Evolutionary conservation across 352 stramenopile genomes (phyloP), one percentile per base, ranked within the genome.

Genomic region (Phytophthora brassicae): DNA sequence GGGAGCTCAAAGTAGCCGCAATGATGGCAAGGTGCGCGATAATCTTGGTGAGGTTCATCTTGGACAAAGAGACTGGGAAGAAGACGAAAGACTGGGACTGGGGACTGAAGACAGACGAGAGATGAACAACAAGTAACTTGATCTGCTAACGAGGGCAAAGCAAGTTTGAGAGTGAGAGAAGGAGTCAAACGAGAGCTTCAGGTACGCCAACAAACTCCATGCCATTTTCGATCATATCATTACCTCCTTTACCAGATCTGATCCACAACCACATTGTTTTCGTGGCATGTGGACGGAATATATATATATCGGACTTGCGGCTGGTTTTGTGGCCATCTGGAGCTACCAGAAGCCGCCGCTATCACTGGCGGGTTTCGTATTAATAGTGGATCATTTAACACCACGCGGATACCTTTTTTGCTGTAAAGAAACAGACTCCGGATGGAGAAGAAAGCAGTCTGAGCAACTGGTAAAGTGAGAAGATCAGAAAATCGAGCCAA

Each of bases 31-130:
- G 60, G 56, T 74, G 60, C 23, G 66, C 55, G 56, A 74, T 59
- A 43, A 67, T 68, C 61, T 74, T 74, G 66, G 55, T 67, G 41
- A 66, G 54, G 60, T 70, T 70, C 60, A 74, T 74, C 45, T 44
- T 67, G 45, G 46, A 70, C 56, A 58, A 66, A 56, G 35, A 48
- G 19, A 46, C 22, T 54, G 39, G 31, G 26, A 23, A 50, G 6
- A 44, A 44, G 36, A 58, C n/a, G n/a, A n/a, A n/a, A 35, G 29
- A 61, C 51, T 50, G 52, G 49, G 39, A 68, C 52, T 58, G 50
- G 52, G 49, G 39, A 68, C 52, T 58, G 50, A 38, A 60, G 48
- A 58, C 29, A 19, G 39, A 64, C 54, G 61, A 33, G 33, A 38
- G 23, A 41, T 60, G 24, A 69, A 52, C 17, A 51, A 46, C 41